A percentile compares a stretch with the other conserved stretches of the same genome.
Evolutionary conservation across 306 rosid genomes (phyloP).

Genomic region (Cucurbita moschata): DNA sequence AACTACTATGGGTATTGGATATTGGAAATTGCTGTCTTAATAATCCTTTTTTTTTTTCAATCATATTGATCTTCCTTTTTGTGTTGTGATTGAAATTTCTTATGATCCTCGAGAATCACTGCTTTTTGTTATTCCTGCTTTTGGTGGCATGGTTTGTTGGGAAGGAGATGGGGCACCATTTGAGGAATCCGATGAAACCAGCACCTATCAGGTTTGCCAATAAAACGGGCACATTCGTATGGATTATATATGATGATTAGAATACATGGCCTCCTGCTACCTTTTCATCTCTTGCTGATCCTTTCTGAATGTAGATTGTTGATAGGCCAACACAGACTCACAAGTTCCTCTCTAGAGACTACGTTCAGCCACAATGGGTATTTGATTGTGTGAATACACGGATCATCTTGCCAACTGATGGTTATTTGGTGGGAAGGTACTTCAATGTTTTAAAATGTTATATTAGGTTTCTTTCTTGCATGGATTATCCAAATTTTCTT

Average conservation of each 20-base stretch:
- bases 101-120: conserved; percentile 57
- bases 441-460: neutral
- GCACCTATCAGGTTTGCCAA: conserved; percentile 64
- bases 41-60: neutral
- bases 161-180: conserved; percentile 85
- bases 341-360: conserved; percentile 57
- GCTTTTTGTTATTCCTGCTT: conserved; percentile 72
- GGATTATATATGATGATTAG: neutral
- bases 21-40: neutral
- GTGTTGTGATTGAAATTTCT: neutral
- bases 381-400: conserved; percentile 73
- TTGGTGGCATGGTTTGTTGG: conserved; percentile 92
- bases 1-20: too few species aligned
- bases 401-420: conserved; percentile 57
- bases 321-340: conserved; percentile 68
- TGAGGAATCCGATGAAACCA: conserved; percentile 52
- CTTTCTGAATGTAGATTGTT: conserved; percentile 44
- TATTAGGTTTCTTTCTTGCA: neutral
- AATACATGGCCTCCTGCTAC: neutral
- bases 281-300: neutral
- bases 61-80: neutral
- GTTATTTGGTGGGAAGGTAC: conserved; percentile 80
- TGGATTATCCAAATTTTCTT: neutral
- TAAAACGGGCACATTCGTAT: neutral
- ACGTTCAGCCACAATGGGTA: conserved; percentile 95